phyloP scores from a whole-genome alignment of 345 rosid genomes.

The Brassica incana region DNA sequence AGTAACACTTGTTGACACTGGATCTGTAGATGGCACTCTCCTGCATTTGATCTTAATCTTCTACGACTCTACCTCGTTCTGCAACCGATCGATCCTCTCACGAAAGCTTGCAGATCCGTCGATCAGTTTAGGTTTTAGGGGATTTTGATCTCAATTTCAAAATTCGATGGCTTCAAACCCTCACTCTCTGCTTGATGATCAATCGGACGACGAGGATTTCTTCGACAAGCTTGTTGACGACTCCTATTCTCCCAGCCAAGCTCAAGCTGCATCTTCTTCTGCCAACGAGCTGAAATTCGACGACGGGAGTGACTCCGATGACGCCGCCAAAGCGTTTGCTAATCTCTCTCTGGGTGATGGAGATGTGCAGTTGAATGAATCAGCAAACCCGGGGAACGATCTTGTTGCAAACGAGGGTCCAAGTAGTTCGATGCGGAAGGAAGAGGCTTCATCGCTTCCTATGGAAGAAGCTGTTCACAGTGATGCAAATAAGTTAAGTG shows the following conservation, averaged over 20 bases:
- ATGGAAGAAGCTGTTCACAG: slow-evolving; percentile 18
- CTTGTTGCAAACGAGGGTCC: slow-evolving; percentile 32
- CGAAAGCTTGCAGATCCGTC: slow-evolving; percentile 33
- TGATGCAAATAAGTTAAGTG: not conserved
- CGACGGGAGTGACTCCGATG: slow-evolving; percentile 58
- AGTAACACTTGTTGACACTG: not conserved
- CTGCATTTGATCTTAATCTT: slow-evolving; percentile 18
- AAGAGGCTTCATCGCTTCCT: slow-evolving; percentile 22
- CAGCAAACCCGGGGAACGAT: slow-evolving; percentile 2
- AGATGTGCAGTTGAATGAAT: slow-evolving; percentile 32
- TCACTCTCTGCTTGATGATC: slow-evolving; percentile 88
- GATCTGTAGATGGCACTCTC: slow-evolving; percentile 22
- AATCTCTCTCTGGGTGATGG: slow-evolving; percentile 50
- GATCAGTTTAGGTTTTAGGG: slow-evolving; percentile 32
- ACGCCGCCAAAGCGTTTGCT: slow-evolving; percentile 52
- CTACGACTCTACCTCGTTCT: not conserved
- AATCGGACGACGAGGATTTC: slow-evolving; percentile 88
- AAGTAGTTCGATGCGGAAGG: slow-evolving; percentile 21
- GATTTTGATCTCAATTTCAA: not conserved
- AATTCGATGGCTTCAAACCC: slow-evolving; percentile 71
- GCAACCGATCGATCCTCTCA: slow-evolving; percentile 4
- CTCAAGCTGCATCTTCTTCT: slow-evolving; percentile 22
- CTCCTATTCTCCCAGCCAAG: slow-evolving; percentile 37
- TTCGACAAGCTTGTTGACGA: slow-evolving; percentile 90
- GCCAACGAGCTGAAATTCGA: slow-evolving; percentile 30